Percentiles rank a stretch among this genome's conserved stretches.
phyloP scores from a whole-genome alignment of 345 rosid species.

The Hibiscus tridactylites region DNA sequence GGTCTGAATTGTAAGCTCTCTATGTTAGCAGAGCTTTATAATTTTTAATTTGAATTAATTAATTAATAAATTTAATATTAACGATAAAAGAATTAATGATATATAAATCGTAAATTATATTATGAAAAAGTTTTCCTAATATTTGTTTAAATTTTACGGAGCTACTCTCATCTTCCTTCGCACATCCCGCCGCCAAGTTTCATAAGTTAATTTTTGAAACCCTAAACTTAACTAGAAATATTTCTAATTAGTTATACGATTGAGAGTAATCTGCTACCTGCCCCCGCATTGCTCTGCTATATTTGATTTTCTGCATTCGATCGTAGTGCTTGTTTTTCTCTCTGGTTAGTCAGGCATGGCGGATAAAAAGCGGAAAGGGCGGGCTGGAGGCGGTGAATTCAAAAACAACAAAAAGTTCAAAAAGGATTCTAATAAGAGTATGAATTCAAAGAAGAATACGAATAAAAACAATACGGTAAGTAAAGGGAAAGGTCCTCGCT shows the following conservation, averaged over 20 bases:
- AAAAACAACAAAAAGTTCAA: not conserved
- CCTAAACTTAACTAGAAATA: not conserved
- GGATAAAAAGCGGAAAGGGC: not conserved
- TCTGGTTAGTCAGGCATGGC: not conserved
- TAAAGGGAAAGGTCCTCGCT: conserved; percentile 58
- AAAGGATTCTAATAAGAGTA: not conserved
- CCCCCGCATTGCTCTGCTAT: not conserved
- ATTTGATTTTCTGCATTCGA: not conserved
- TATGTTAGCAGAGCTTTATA: too few species aligned
- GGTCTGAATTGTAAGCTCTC: too few species aligned
- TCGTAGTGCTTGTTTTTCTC: not conserved
- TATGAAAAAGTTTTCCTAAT: too few species aligned
- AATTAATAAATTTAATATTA: too few species aligned
- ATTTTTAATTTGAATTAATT: too few species aligned
- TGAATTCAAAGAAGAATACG: not conserved
- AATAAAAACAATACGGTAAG: conserved; percentile 8
- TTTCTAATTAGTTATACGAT: too few species aligned
- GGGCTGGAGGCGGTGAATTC: not conserved
- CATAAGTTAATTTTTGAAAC: not conserved
- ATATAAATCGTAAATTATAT: too few species aligned
- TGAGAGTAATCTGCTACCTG: not conserved
- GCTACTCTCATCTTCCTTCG: too few species aligned
- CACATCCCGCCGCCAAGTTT: too few species aligned
- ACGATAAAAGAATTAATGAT: too few species aligned
- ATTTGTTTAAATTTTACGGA: too few species aligned